Evolutionary conservation across 768 basidiomycete species (phyloP), one percentile per base, ranked within the genome.

Genomic region (Boletus edulis): DNA sequence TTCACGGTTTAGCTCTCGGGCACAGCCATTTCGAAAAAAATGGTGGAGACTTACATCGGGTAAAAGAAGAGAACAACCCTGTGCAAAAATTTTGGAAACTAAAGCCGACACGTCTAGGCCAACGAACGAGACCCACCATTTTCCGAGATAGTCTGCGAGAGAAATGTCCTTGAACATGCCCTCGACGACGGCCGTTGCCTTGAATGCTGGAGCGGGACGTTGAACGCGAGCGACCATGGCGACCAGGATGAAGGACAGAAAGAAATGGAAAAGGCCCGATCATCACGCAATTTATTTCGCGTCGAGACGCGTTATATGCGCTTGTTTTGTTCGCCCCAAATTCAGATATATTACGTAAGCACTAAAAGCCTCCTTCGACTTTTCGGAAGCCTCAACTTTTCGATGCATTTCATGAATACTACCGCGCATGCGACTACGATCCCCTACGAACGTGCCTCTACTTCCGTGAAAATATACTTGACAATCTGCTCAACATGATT

Each of bases 51-150:
- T 59, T 75, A 92, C 90, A 96, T 83, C 6, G 94, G 94, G 75
- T 97, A 97, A 77, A 96, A 95, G 72, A 96, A 81, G 17, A 97
- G 83, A 35, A 94, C 80, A n/a, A 95, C 86, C 93, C 94, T 94
- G 54, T 14, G 11, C 34, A 32, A 32, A 12, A 32, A n/a, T n/a
- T n/a, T n/a, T n/a, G n/a, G n/a, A n/a, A n/a, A 35, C n/a, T 45
- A 29, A 45, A 41, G 32, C 24, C 13, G 29, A 52, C 37, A 49
- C 44, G 20, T 17, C 15, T 2, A 53, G 34, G 56, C 41, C 52
- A 50, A 47, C 34, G 14, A 29, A 29, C 18, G 7, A 43, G 31
- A 47, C 45, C 18, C 60, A 92, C 92, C 92, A 96, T 86, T 91
- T 81, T 34, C 93, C 92, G 31, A 81, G 73, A 73, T 78, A 92